Conservation (phyloP, 1,284 basidiomycete genomes). For the Ustilago esculenta region DNA sequence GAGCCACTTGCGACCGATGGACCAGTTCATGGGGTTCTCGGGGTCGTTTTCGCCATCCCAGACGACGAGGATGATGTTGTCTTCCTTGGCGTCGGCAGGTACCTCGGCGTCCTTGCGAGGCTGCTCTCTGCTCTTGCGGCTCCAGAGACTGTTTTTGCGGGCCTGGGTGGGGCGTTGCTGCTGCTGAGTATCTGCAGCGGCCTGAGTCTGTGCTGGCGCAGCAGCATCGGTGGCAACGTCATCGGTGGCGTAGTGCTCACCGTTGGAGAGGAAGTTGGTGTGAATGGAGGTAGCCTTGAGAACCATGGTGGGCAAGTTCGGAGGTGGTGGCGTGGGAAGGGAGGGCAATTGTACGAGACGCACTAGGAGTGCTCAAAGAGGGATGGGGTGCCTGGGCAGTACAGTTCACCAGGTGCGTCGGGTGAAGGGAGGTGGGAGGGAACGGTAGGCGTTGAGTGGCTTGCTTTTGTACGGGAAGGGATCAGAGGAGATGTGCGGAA, state of each 20-base stretch:
- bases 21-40: constrained; percentile 60
- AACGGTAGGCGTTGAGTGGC: neutral
- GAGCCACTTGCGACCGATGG: constrained; percentile 47
- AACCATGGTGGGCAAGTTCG: constrained; percentile 38
- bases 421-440: neutral
- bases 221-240: constrained; percentile 31
- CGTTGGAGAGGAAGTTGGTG: constrained; percentile 52
- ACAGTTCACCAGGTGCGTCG: constrained; percentile 1
- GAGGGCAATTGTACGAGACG: neutral
- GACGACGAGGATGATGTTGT: constrained; percentile 55
- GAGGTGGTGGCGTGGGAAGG: neutral
- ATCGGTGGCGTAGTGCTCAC: constrained; percentile 45
- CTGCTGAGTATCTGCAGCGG: neutral
- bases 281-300: constrained; percentile 57
- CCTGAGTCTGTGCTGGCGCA: constrained; percentile 2
- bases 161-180: constrained; percentile 17
- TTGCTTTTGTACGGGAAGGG: constrained; percentile 17
- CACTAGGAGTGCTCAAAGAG: neutral
- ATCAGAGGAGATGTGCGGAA: neutral
- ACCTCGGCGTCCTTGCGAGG: constrained; percentile 29
- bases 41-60: constrained; percentile 57
- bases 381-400: neutral
- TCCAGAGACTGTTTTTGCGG: constrained; percentile 48
- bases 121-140: constrained; percentile 39
- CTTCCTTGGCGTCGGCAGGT: constrained; percentile 34